Percentiles rank a stretch among this genome's conserved stretches.
Evolutionary conservation across 2,329 filamentous ascomycete species (phyloP).

Genomic region (Apiospora pterosperma): DNA sequence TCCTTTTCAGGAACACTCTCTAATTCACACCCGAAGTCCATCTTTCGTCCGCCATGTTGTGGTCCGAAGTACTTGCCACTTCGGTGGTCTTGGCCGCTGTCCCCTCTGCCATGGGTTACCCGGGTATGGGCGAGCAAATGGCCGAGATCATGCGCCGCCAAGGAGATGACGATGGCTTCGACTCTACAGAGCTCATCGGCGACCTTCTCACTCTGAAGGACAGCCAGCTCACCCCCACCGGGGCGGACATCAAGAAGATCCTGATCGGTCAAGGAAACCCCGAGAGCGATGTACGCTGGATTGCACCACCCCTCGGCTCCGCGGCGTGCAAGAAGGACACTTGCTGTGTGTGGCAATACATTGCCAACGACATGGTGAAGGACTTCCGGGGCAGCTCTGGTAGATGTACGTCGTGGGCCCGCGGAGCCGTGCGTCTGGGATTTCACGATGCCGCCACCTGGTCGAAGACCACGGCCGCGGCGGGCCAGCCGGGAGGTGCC

Average conservation of each 20-base stretch:
- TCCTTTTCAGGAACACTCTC: not conserved
- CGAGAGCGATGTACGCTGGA: slow-evolving; percentile 18
- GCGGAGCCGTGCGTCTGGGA: slow-evolving; percentile 41
- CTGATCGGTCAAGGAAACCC: slow-evolving; percentile 25
- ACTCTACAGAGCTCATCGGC: slow-evolving; percentile 28
- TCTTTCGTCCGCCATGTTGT: not conserved
- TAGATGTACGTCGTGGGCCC: slow-evolving; percentile 40
- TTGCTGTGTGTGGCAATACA: slow-evolving; percentile 43
- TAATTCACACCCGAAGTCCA: not conserved
- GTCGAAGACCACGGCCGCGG: slow-evolving; percentile 29
- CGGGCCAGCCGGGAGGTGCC: slow-evolving; percentile 31
- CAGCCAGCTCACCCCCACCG: slow-evolving; percentile 29
- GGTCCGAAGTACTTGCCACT: not conserved
- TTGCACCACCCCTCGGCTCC: slow-evolving; percentile 17
- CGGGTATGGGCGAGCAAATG: slow-evolving; percentile 8
- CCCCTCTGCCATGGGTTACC: slow-evolving; percentile 7
- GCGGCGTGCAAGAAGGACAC: slow-evolving; percentile 32
- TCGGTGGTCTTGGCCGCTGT: slow-evolving; percentile 2
- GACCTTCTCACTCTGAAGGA: slow-evolving; percentile 32
- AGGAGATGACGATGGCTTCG: slow-evolving; percentile 12
- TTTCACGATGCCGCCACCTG: slow-evolving; percentile 47
- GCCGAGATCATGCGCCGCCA: slow-evolving; percentile 7
- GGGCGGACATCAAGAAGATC: slow-evolving; percentile 34
- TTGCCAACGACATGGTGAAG: slow-evolving; percentile 34
- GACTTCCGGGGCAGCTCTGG: slow-evolving; percentile 34